Evolutionary conservation across 768 basidiomycete species (phyloP).

Genomic region (Hygrophoropsis aurantiaca): DNA sequence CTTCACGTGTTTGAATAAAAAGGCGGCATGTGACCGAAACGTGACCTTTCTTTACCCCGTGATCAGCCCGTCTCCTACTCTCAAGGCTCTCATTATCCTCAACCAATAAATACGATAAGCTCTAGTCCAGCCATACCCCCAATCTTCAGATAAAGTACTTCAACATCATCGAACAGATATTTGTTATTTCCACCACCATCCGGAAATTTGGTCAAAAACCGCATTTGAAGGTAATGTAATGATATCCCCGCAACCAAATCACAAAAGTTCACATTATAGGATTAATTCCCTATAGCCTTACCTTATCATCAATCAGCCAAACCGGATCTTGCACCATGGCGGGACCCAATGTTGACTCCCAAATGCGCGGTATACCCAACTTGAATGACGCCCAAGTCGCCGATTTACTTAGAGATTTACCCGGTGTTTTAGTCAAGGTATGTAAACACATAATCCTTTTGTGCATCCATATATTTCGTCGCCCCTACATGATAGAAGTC

Average conservation of each 20-base stretch:
- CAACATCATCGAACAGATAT: too few species aligned
- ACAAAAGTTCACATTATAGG: too few species aligned
- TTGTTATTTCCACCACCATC: too few species aligned
- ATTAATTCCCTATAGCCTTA: too few species aligned
- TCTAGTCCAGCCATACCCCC: slow-evolving; percentile 12
- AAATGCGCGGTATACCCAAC: slow-evolving; percentile 4
- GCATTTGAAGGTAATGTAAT: not conserved
- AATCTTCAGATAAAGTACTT: too few species aligned
- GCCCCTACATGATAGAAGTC: slow-evolving; percentile 1
- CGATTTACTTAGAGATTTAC: slow-evolving; percentile 55
- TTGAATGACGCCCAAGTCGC: slow-evolving; percentile 60
- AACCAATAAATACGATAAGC: slow-evolving; percentile 2
- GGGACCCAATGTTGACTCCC: slow-evolving; percentile 6
- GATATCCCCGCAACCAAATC: too few species aligned
- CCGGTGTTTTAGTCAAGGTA: slow-evolving; percentile 57
- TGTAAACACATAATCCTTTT: slow-evolving; percentile 22
- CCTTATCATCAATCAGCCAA: too few species aligned
- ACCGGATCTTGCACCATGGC: slow-evolving; percentile 7
- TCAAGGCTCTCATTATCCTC: slow-evolving; percentile 12
- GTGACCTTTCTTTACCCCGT: slow-evolving; percentile 44
- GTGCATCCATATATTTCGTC: not conserved
- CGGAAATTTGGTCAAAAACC: not conserved
- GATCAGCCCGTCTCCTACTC: slow-evolving; percentile 33
- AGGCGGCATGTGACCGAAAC: slow-evolving; percentile 39
- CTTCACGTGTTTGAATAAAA: slow-evolving; percentile 30